A percentile compares a stretch with the other conserved stretches of the same genome.
Evolutionary conservation across 352 stramenopile species (phyloP).

Genomic region (Phytophthora citrophthora): DNA sequence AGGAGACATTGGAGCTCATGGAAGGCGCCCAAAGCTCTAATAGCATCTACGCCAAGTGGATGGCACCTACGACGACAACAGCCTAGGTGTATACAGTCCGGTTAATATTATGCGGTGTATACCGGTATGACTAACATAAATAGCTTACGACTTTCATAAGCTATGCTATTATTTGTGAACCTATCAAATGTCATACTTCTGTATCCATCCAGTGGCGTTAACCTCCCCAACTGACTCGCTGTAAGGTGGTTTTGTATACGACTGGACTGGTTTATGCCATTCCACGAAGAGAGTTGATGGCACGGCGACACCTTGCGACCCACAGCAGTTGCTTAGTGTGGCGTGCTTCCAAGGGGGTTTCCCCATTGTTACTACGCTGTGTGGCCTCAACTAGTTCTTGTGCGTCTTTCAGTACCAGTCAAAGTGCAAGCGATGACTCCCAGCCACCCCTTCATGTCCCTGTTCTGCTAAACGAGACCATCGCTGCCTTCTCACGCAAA

Average conservation of each 20-base stretch:
- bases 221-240: no score
- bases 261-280: no score
- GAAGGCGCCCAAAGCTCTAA: constrained; percentile 14
- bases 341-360: constrained; percentile 2
- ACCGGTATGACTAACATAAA: not conserved
- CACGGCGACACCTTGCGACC: no score
- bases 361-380: not conserved
- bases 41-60: constrained; percentile 47
- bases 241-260: no score
- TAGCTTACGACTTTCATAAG: no score
- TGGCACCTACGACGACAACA: constrained; percentile 20
- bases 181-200: no score
- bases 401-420: constrained; percentile 4
- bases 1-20: constrained; percentile 43
- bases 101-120: no score
- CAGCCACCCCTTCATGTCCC: constrained; percentile 51
- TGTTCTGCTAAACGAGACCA: constrained; percentile 64
- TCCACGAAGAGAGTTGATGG: no score
- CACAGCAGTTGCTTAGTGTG: not conserved
- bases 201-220: no score
- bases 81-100: constrained; percentile 1
- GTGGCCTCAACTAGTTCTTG: constrained; percentile 3
- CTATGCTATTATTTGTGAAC: no score
- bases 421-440: not conserved
- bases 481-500: constrained; percentile 35